Base-by-base conservation (phyloP, 2,329 filamentous ascomycete species). In the Aureobasidium sp. region DNA sequence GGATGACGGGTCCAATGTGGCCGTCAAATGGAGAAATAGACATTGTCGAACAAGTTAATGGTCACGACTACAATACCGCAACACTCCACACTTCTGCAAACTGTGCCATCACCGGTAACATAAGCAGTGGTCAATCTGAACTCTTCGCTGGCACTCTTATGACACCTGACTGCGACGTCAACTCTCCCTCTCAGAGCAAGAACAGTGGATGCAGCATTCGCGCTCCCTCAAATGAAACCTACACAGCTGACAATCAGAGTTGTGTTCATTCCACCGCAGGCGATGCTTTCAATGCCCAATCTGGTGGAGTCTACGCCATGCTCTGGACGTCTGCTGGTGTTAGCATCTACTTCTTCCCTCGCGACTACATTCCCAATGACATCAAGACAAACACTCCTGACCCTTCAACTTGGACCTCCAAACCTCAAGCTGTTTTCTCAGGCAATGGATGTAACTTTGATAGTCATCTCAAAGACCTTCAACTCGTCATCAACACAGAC, bases 311-410 rank as follows among this genome's bases (percentile, higher is more conserved):
- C 50, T 81, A 76, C 66, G 79, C 77, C 24, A 78, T 75, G 15
- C 69, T 76, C 64, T 96, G 92, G 89, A 90, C 87, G 1, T 80
- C 82, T 34, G 72, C 82, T 0, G 80, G 80, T 65, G 94, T 97
- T 73, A 82, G 82, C 44, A 81, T 96, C 66, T 97, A 86, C 84
- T 93, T 90, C 81, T 97, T 96, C 76, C 80, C 86, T 0, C 87
- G 89, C n/a, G 74, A 73, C 65, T 72, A 72, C 15, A 83, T 92
- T 63, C 90, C 89, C 1, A 68, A 73, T 3, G 86, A 92, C 72
- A 84, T 90, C 64, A 17, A 34, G 3, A 10, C 78, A 20, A 82
- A 81, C 26, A 77, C 69, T 5, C 90, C 91, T 0, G 77, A 90
- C 66, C 88, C 90, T 0, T 72, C 76, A 2, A 74, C 69, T n/a